Evolutionary conservation across 1,284 basidiomycete species (phyloP).

Genomic region (Ceratobasidium sp.): DNA sequence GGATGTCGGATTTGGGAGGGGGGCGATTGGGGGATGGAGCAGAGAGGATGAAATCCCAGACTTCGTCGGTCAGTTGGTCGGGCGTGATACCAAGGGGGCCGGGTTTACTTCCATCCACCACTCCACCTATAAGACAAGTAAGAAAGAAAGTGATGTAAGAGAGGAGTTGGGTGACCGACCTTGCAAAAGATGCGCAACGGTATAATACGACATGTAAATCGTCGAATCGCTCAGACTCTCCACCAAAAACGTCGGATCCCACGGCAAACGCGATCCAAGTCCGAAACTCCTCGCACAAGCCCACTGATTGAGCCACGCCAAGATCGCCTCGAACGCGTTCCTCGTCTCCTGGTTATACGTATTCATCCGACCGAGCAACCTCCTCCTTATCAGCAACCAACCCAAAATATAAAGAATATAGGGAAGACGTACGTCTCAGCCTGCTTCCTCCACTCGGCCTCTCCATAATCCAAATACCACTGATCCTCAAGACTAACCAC

Average conservation of each 20-base stretch:
- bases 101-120: constrained; percentile 82
- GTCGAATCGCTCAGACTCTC: constrained; percentile 98
- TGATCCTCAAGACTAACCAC: constrained; percentile 99
- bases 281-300: constrained; percentile 98
- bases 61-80: constrained; percentile 96
- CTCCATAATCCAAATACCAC: constrained; percentile 99
- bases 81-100: constrained; percentile 89
- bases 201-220: constrained; percentile 99
- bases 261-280: constrained; percentile 95
- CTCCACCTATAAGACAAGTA: constrained; percentile 65
- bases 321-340: constrained; percentile 91
- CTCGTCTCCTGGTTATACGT: constrained; percentile 91
- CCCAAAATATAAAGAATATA: neutral
- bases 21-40: constrained; percentile 80
- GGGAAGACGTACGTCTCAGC: constrained; percentile 78
- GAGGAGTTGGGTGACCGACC: constrained; percentile 63
- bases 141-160: neutral
- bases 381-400: constrained; percentile 55
- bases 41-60: constrained; percentile 95
- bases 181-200: constrained; percentile 91
- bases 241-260: constrained; percentile 97
- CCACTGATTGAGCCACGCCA: constrained; percentile 99
- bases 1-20: constrained; percentile 74
- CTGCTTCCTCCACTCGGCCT: constrained; percentile 87
- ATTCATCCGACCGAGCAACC: constrained; percentile 89